Conservation (phyloP, 2,329 filamentous ascomycete genomes). For the Botrytis fabae region DNA sequence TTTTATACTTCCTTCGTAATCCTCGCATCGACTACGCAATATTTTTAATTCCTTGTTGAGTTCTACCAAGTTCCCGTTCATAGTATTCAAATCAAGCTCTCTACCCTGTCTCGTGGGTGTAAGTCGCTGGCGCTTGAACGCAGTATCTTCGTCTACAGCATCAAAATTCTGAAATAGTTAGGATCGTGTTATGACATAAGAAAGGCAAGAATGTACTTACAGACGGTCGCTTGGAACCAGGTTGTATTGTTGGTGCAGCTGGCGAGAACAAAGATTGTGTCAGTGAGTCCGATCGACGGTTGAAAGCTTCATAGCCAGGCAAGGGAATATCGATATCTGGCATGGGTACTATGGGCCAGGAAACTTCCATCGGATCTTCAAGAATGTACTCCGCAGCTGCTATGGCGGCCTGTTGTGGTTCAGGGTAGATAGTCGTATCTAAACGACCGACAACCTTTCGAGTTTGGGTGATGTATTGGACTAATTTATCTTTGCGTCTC, state of each 20-base stretch:
- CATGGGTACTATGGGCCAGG: slow-evolving; percentile 34
- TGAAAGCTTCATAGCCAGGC: neutral
- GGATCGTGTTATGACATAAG: neutral
- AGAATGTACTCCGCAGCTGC: slow-evolving; percentile 33
- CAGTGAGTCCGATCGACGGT: neutral
- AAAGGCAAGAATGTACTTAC: slow-evolving; percentile 6
- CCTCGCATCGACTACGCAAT: slow-evolving; percentile 50
- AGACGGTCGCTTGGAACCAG: slow-evolving; percentile 25
- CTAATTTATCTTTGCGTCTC: slow-evolving; percentile 32
- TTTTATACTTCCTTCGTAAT: slow-evolving; percentile 48
- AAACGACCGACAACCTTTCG: slow-evolving; percentile 30
- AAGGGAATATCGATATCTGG: slow-evolving; percentile 30
- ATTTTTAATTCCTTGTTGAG: slow-evolving; percentile 47
- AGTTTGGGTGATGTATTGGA: slow-evolving; percentile 33
- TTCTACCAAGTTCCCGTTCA: slow-evolving; percentile 40
- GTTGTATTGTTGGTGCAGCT: neutral
- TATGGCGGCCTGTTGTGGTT: slow-evolving; percentile 34
- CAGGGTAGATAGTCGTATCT: slow-evolving; percentile 23
- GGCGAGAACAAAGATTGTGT: slow-evolving; percentile 20
- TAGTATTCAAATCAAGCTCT: slow-evolving; percentile 9
- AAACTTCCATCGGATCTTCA: slow-evolving; percentile 13
- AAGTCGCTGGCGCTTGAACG: slow-evolving; percentile 17
- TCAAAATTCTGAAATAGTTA: slow-evolving; percentile 20
- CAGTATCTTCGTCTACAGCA: slow-evolving; percentile 1
- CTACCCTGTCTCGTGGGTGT: slow-evolving; percentile 15